These are phyloP conservation scores for Helotiales sp. DNA, from an alignment of 2,329 filamentous ascomycete genomes.

Conservation along the genomic window DNA sequence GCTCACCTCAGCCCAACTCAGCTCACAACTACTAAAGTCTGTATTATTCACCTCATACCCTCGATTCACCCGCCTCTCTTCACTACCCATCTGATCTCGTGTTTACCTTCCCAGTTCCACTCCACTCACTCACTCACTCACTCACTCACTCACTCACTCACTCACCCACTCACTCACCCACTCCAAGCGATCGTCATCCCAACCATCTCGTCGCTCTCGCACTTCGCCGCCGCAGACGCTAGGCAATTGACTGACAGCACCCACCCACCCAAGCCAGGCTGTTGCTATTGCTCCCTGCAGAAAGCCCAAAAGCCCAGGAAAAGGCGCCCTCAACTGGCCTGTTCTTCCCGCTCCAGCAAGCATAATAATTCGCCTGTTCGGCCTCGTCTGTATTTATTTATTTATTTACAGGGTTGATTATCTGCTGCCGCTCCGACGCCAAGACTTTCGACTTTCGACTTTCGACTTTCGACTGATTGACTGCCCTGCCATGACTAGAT, in stretches of 20 bases:
- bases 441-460: background rate
- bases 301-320: background rate
- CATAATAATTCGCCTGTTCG: background rate
- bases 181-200: background rate
- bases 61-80: no score
- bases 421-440: slow-evolving; percentile 6
- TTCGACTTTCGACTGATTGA: no score
- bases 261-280: slow-evolving; percentile 2
- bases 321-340: slow-evolving; percentile 1
- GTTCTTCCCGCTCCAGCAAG: slow-evolving; percentile 9
- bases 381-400: no score
- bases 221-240: slow-evolving; percentile 1
- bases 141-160: no score
- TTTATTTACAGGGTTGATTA: slow-evolving; percentile 7
- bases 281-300: background rate
- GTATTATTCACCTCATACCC: no score
- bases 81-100: background rate
- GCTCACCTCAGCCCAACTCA: background rate
- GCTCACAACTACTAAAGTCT: no score
- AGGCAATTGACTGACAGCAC: slow-evolving; percentile 17
- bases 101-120: background rate
- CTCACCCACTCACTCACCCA: no score
- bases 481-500: background rate
- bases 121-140: no score
- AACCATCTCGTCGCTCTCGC: no score